Evolutionary conservation across 306 rosid species (phyloP).

Genomic region (Quercus dentata): DNA sequence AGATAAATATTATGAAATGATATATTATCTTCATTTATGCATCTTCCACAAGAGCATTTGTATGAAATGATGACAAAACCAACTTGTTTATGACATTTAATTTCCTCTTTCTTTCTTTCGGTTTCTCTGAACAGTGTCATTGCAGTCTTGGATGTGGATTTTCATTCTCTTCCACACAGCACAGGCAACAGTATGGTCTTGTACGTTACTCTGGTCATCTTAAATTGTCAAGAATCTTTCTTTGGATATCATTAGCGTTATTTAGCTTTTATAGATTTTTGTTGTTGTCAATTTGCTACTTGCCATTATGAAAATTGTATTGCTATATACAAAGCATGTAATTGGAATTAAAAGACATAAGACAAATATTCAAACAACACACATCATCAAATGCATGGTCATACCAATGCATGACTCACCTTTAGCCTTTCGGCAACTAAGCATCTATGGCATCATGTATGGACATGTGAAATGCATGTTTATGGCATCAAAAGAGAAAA

Average conservation of each 20-base stretch:
- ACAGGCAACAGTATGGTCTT: conserved; percentile 96
- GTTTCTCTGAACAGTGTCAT: conserved; percentile 87
- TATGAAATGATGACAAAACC: conserved; percentile 2
- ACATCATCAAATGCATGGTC: too few relatives aligned
- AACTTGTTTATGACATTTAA: conserved; percentile 14
- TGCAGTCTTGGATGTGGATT: conserved; percentile 98
- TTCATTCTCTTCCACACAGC: conserved; percentile 93
- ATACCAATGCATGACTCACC: too few relatives aligned
- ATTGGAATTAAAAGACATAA: too few relatives aligned
- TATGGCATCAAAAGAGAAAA: too few relatives aligned
- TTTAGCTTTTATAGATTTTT: background rate
- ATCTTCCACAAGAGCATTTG: background rate
- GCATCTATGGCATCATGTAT: too few relatives aligned
- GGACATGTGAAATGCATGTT: too few relatives aligned
- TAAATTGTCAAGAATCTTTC: background rate
- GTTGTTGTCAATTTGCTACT: background rate
- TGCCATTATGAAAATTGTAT: background rate
- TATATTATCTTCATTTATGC: background rate
- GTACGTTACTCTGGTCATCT: conserved; percentile 56
- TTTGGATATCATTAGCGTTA: conserved; percentile 6
- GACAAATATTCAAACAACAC: too few relatives aligned
- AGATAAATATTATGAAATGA: background rate
- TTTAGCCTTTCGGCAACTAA: too few relatives aligned
- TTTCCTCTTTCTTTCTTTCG: conserved; percentile 37
- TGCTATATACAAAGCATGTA: background rate